These are phyloP conservation scores for Penicillium taxi DNA, from an alignment of 495 filamentous ascomycete genomes.

Conservation along the genomic window DNA sequence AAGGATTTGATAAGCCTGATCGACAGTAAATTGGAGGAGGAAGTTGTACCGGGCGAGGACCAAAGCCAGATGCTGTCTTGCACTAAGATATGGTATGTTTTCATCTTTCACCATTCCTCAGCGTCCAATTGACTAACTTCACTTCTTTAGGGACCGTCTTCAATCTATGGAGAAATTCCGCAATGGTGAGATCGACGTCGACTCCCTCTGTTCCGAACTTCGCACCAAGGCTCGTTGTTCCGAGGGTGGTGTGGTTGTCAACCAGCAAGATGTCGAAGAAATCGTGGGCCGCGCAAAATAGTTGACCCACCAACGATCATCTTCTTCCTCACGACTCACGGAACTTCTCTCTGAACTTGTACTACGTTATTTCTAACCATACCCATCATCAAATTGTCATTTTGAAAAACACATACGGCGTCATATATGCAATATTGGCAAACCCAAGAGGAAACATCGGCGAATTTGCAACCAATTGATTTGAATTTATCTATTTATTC, in stretches of 20 bases:
- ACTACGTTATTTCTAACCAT: slow-evolving; percentile 18
- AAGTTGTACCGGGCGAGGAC: slow-evolving; percentile 59
- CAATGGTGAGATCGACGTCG: slow-evolving; percentile 84
- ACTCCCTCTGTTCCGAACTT: slow-evolving; percentile 86
- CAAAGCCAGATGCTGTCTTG: slow-evolving; percentile 65
- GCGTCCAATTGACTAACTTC: slow-evolving; percentile 4
- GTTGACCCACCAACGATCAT: background rate
- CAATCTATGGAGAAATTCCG: slow-evolving; percentile 80
- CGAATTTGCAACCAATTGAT: slow-evolving; percentile 1
- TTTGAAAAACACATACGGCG: slow-evolving; percentile 22
- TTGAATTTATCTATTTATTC: slow-evolving; percentile 2
- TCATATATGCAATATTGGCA: slow-evolving; percentile 16
- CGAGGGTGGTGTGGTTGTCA: slow-evolving; percentile 84
- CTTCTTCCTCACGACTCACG: slow-evolving; percentile 18
- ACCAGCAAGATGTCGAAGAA: slow-evolving; percentile 77
- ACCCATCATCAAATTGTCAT: slow-evolving; percentile 23
- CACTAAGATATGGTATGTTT: slow-evolving; percentile 82
- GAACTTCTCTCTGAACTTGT: slow-evolving; percentile 17
- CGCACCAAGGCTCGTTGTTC: slow-evolving; percentile 94
- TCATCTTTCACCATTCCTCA: background rate
- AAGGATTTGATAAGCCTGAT: slow-evolving; percentile 66
- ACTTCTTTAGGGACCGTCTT: slow-evolving; percentile 70
- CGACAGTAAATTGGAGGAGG: slow-evolving; percentile 58
- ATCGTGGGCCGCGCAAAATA: slow-evolving; percentile 56
- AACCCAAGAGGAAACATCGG: slow-evolving; percentile 8